Percentiles rank a stretch among this genome's conserved stretches.
These are phyloP conservation scores for Saccharomyces eubayanus DNA, from an alignment of 805 yeast genomes.

Conservation along the genomic window DNA sequence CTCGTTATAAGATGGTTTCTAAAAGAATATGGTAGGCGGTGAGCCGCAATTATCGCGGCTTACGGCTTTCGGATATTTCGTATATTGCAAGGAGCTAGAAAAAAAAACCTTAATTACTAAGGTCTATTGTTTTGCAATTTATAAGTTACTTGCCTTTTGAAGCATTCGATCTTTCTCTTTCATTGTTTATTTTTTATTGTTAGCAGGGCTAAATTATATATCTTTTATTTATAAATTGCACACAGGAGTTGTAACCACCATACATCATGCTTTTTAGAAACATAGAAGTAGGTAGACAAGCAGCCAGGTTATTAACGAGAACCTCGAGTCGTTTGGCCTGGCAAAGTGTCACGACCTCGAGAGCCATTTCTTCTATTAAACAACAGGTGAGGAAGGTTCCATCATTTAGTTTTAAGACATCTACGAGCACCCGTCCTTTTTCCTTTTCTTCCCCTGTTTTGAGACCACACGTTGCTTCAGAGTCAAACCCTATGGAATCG, in stretches of 20 bases:
- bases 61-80: not conserved
- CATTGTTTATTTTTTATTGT: not conserved
- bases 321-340: not conserved
- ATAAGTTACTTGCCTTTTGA: not conserved
- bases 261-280: not conserved
- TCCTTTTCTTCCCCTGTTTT: not conserved
- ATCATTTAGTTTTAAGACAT: not conserved
- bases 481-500: slow-evolving; percentile 31
- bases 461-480: not conserved
- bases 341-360: not conserved
- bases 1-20: slow-evolving; percentile 66
- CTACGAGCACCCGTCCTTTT: not conserved
- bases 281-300: not conserved
- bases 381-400: not conserved
- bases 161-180: not conserved
- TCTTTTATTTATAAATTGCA: not conserved
- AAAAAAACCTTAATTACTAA: not conserved
- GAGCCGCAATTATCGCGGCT: not conserved
- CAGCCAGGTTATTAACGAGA: not conserved
- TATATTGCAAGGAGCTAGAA: not conserved
- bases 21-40: slow-evolving; percentile 54
- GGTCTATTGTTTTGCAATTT: not conserved
- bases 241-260: not conserved
- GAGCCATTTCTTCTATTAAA: not conserved
- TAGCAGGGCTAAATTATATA: not conserved